phyloP scores from a whole-genome alignment of 805 yeast genomes.

The Candida sithepensis region DNA sequence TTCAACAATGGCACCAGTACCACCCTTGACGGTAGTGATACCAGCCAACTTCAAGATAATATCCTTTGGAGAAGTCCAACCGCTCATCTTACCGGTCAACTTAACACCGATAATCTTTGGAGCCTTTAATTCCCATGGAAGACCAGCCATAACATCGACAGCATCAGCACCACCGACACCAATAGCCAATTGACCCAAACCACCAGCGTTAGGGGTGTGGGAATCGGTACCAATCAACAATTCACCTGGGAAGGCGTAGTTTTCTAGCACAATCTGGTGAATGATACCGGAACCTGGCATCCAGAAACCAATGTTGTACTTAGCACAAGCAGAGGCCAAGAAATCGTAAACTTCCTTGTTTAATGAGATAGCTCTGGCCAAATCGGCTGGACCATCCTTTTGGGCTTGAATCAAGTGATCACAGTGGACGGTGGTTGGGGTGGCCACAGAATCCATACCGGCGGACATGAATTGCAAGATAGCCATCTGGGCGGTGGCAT shows the following conservation, averaged over 20 bases:
- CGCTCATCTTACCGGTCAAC: constrained; percentile 81
- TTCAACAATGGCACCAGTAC: constrained; percentile 95
- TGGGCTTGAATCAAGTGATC: constrained; percentile 98
- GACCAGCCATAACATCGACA: constrained; percentile 93
- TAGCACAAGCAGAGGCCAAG: constrained; percentile 86
- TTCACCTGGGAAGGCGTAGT: constrained; percentile 94
- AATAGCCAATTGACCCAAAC: constrained; percentile 95
- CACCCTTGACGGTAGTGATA: constrained; percentile 90
- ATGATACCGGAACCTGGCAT: constrained; percentile 99
- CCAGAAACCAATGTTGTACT: constrained; percentile 98
- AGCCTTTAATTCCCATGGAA: constrained; percentile 98
- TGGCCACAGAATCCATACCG: constrained; percentile 80
- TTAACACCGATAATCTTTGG: constrained; percentile 94
- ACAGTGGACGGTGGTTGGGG: constrained; percentile 96
- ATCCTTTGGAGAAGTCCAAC: constrained; percentile 98
- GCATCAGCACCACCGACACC: constrained; percentile 99
- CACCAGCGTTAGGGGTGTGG: constrained; percentile 99
- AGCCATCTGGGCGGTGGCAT: constrained; percentile 99
- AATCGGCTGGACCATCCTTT: constrained; percentile 83
- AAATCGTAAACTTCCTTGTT: constrained; percentile 96
- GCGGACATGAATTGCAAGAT: constrained; percentile 97
- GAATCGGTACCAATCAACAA: constrained; percentile 98
- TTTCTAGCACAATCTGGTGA: constrained; percentile 96
- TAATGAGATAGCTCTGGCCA: constrained; percentile 73
- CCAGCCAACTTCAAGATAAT: constrained; percentile 93